Evolutionary conservation across 192 early-diverging fungal species (phyloP), one percentile per base, ranked within the genome.

Genomic region (Backusella westeae): DNA sequence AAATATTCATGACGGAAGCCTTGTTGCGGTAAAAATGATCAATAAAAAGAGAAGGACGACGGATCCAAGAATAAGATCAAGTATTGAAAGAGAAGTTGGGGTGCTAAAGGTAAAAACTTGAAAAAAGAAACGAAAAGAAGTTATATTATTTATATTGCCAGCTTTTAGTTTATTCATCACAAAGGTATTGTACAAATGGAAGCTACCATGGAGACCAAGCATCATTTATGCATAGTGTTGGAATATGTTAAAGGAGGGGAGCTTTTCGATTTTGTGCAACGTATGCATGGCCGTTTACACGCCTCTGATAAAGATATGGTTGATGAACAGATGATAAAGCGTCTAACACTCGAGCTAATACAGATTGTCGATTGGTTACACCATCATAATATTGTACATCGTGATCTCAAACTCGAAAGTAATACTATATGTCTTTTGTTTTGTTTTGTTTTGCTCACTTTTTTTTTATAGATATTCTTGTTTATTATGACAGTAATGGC

Each of bases 221-320:
- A 82, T 14, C 85, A 93, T 68, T 75, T 85, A 44, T 94, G 90
- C 69, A 77, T 94, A 14, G 87, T 94, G 14, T 74, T 94, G 42
- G 92, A 93, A 72, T 90, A 91, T 80, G 83, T 90, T 10, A 75
- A 85, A 23, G 92, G 89, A 56, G 94, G 93, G 19, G 93, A 94
- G 68, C 80, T 94, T 10, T 94, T 91, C 79, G 92, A 94, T 35
- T 89, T 84, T 70, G 90, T 94, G 8, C 73, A 82, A 63, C 44
- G 36, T 9, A 69, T 79, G 73, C 71, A 79, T 66, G 36, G 36
- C 4, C 49, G 35, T 36, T 32, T 77, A 8, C 56, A 52, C 35
- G 75, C 82, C 34, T 82, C 77, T 26, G 29, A 80, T 63, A 78
- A 74, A 23, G n/a, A 69, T 26, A 81, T 72, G 41, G 81, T 90